Base-by-base conservation (phyloP, 139 green algal genomes). In the Eudorina sp. region DNA sequence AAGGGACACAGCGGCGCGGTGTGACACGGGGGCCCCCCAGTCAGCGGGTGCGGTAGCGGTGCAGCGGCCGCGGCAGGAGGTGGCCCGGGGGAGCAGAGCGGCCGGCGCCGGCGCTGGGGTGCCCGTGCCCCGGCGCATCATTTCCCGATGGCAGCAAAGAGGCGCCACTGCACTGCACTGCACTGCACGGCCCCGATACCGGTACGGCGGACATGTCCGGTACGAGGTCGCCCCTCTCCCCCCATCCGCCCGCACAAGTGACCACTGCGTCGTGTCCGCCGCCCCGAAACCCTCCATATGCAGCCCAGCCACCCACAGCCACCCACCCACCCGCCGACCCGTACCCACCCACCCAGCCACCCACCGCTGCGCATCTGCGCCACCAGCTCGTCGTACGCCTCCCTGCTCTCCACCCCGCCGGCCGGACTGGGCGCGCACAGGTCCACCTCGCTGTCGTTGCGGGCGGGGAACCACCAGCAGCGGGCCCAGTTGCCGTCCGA, bases 351-450 rank as follows among this genome's bases (percentile, higher is more conserved):
- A 29, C 18, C 31, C 7, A 21, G 58, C 4, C 70, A 40, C 53
- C 36, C 60, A 87, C 81, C 81, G 11, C 25, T 53, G 19, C 81
- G 29, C 40, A 87, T 87, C 13, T n/a, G 23, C 13, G 81, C 62
- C 45, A 87, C 81, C 64, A 87, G 62, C 4, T 69, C n/a, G 43
- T 87, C 60, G 60, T 87, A 87, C 9, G 18, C 21, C 1, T 78
- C 45, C n/a, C 62, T 18, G 66, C 41, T 41, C n/a, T 51, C 64
- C 64, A 87, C 81, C 40, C 81, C 81, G 34, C 81, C 81, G 8
- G 0, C n/a, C 11, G 45, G n/a, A 43, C 62, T 79, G 43, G 81
- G 81, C 6, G 6, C 64, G 64, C 81, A 87, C 14, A 69, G 5
- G 34, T 78, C 78, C 25, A 8, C 27, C 55, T 85, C 81, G 11